Evolutionary conservation across 805 yeast species (phyloP), one percentile per base, ranked within the genome.

Genomic region (Nakazawaea anatomiae): DNA sequence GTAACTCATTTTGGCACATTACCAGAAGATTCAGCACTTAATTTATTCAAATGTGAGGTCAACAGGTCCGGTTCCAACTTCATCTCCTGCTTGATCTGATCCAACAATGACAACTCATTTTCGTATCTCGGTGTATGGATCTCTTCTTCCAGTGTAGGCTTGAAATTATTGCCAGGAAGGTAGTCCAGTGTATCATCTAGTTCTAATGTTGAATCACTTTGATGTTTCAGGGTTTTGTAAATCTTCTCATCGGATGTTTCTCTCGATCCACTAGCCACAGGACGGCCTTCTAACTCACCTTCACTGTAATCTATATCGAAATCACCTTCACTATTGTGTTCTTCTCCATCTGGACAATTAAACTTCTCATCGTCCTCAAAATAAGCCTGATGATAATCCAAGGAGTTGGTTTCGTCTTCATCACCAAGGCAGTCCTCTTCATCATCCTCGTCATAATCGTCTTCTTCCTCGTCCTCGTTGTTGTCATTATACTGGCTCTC

Each of bases 271-370:
- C 40, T 42, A n/a, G 35, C 25, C 14, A 34, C 30, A n/a, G n/a
- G 10, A 27, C 5, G 34, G 5, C 36, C 47, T 4, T 47, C 53
- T 6, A 27, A 67, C 42, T 66, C 52, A 29, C 44, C 38, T 12
- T 41, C 46, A 39, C 46, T 60, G 52, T 65, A 66, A 42, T 68
- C 72, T 41, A 66, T 66, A 47, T 68, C 72, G 52, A 54, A 65
- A 7, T 41, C 35, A n/a, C 53, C 52, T 31, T 58, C 60, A 11
- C 42, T 45, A 18, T 44, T 49, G 8, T 51, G 54, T n/a, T 51
- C 54, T 18, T 52, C 55, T 7, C 44, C 59, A 10, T 27, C 49
- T 31, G 28, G 42, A 30, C 42, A 28, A 39, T 51, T 52, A 50
- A 31, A 46, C 11, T 51, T 39, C 29, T 53, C 56, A 35, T 48